A percentile compares a stretch with the other conserved stretches of the same genome.
Conservation (phyloP, 768 basidiomycete species). For the Artomyces pyxidatus region DNA sequence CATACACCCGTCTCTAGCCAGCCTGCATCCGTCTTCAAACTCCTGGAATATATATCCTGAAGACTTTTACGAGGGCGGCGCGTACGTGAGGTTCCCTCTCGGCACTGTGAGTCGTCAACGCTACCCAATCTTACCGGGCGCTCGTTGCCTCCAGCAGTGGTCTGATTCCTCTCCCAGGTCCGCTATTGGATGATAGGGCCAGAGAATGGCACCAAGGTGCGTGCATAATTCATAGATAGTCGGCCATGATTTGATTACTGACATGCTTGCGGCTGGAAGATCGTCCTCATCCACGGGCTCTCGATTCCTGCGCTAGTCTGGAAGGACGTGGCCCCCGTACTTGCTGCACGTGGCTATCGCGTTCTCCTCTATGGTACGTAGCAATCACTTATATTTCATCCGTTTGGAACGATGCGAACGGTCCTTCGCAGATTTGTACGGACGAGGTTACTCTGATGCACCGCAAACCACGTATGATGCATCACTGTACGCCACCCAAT, state of each 20-base stretch:
- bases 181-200: constrained; percentile 77
- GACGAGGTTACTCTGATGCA: constrained; percentile 77
- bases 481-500: constrained; percentile 60
- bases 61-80: constrained; percentile 54
- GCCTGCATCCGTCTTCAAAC: constrained; percentile 43
- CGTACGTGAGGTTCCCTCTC: constrained; percentile 56
- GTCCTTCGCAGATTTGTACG: constrained; percentile 55
- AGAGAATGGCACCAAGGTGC: constrained; percentile 55
- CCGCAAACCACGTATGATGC: constrained; percentile 62
- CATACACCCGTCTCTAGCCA: constrained; percentile 52
- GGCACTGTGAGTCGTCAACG: constrained; percentile 41
- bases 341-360: constrained; percentile 58
- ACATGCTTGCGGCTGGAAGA: constrained; percentile 28
- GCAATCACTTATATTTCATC: not conserved
- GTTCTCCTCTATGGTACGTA: constrained; percentile 65
- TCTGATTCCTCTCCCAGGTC: constrained; percentile 32
- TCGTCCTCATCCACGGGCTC: constrained; percentile 72
- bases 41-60: constrained; percentile 72
- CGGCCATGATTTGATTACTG: not conserved
- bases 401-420: not conserved
- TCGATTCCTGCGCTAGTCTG: constrained; percentile 72
- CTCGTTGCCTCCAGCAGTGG: not conserved
- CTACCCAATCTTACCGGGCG: not conserved
- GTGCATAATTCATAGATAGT: constrained; percentile 10
- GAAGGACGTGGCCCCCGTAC: constrained; percentile 62